Conservation (phyloP, 83 land plant species). For the Thuja plicata region DNA sequence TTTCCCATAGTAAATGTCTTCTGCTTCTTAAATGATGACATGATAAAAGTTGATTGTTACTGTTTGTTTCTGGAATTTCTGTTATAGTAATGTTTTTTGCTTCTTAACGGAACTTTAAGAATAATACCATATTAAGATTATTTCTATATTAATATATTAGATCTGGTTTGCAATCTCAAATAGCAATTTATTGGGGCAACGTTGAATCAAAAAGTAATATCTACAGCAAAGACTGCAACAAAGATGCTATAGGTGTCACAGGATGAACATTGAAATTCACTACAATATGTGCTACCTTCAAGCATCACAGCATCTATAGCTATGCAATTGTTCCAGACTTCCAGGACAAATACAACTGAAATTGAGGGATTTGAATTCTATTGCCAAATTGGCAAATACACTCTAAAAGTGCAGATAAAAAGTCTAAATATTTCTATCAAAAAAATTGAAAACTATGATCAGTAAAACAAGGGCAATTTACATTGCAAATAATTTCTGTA, state of each 20-base stretch:
- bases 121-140: background rate
- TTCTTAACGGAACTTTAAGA: background rate
- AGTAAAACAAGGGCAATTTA: background rate
- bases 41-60: background rate
- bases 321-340: background rate
- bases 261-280: background rate
- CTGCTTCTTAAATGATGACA: background rate
- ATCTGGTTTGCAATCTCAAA: background rate
- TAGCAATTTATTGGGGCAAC: background rate
- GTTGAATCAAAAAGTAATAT: background rate
- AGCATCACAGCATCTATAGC: background rate
- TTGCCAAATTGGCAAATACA: background rate
- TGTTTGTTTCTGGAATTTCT: background rate
- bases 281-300: background rate
- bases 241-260: background rate
- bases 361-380: background rate
- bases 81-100: background rate
- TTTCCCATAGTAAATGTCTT: background rate
- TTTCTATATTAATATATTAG: background rate
- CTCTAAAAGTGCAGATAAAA: background rate
- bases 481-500: background rate
- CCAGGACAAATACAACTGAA: background rate
- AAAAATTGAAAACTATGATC: background rate
- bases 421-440: background rate
- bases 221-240: background rate